Conservation (phyloP, 1,284 basidiomycete genomes). For the Heterobasidion irregulare region DNA sequence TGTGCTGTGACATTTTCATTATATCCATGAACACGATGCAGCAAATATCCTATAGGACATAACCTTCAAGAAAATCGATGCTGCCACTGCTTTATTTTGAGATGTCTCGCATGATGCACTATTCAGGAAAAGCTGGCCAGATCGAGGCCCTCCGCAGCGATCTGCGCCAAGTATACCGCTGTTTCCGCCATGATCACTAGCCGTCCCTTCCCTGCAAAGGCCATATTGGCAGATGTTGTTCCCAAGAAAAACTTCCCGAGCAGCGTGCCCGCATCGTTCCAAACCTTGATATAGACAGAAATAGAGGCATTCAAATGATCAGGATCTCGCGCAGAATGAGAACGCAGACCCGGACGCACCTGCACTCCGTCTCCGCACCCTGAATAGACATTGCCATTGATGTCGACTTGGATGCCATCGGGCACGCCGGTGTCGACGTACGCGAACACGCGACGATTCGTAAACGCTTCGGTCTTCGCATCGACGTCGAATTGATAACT, state of each 20-base stretch:
- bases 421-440: constrained; percentile 60
- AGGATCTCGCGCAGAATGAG: neutral
- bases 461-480: constrained; percentile 42
- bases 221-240: constrained; percentile 50
- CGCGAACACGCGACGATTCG: constrained; percentile 65
- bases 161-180: constrained; percentile 53
- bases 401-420: constrained; percentile 52
- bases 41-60: too few relatives aligned
- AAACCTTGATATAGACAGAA: constrained; percentile 37
- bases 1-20: too few relatives aligned
- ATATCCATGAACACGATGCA: too few relatives aligned
- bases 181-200: constrained; percentile 67
- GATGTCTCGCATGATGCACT: neutral
- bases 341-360: constrained; percentile 21
- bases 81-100: too few relatives aligned
- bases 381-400: constrained; percentile 59
- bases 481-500: constrained; percentile 74
- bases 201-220: constrained; percentile 55
- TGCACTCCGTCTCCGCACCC: constrained; percentile 69
- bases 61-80: too few relatives aligned
- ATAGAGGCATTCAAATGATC: constrained; percentile 2
- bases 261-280: constrained; percentile 51
- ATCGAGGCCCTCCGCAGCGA: constrained; percentile 30
- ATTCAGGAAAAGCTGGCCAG: constrained; percentile 11
- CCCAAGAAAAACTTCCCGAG: constrained; percentile 72